Base-by-base conservation (phyloP, 441 rosid species). In the Pelargonium citronellum region DNA sequence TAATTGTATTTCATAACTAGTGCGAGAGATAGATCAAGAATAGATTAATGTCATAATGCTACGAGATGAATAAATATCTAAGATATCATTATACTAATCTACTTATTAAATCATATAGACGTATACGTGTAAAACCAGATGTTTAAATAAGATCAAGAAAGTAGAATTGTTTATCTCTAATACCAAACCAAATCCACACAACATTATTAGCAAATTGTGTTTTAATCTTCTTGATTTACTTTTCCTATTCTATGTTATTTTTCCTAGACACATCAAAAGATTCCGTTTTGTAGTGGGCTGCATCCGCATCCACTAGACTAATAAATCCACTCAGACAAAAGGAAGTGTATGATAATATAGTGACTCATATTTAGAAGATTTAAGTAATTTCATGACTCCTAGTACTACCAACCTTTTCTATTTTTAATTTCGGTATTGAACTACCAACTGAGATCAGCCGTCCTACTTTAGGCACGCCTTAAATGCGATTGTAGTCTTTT, bases 221-320 rank as follows among this genome's bases (percentile, higher is more conserved):
- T 44, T 11, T 44, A 44, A 44, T 44, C 13, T 44, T 44, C 49
- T 44, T 37, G 41, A 5, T 37, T 37, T 37, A 37, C 41, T 37
- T 37, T 37, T 37, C 41, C 7, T 37, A 37, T 37, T 37, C 8
- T 6, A 37, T 30, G 37, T 5, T 43, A 9, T 43, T 43, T 2
- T 43, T 43, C 46, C 1, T 7, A 1, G 46, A 9, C 46, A 0
- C 65, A 24, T 27, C 55, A 47, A 62, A 75, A 72, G 75, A 68
- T 76, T 68, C 75, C 67, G 44, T 41, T 65, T n/a, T 57, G 9
- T 46, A 43, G 55, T 49, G 68, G 72, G 55, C 30, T 66, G 55
- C 55, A 37, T 69, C 77, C 74, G 63, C 55, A 37, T 69, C 77
- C 74, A 67, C 69, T 70, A 72, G 41, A 57, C 65, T 60, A 19